Base-by-base conservation (phyloP, 139 green algal species). In the Eudorina sp. region DNA sequence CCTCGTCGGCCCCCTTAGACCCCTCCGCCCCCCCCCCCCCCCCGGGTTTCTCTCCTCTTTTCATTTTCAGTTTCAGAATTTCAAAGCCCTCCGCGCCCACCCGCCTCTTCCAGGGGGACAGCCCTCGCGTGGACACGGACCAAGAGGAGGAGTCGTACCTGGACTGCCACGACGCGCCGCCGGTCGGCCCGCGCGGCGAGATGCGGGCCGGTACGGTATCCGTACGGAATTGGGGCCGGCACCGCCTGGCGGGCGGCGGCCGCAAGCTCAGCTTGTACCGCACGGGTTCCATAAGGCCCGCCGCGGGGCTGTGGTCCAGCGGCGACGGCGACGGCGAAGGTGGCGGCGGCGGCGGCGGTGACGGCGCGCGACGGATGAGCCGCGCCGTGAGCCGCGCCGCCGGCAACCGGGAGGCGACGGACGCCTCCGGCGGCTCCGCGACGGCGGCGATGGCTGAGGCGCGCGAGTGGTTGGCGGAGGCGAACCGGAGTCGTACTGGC, bases 71-170 rank as follows among this genome's bases (percentile, higher is more conserved):
- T n/a, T n/a, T n/a, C n/a, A n/a, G n/a, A n/a, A n/a, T n/a, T n/a
- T n/a, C n/a, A n/a, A n/a, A n/a, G n/a, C n/a, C n/a, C n/a, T n/a
- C n/a, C n/a, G n/a, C n/a, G n/a, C n/a, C n/a, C n/a, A n/a, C n/a
- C n/a, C n/a, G n/a, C n/a, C n/a, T n/a, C n/a, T n/a, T n/a, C n/a
- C n/a, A n/a, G n/a, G n/a, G n/a, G n/a, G n/a, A n/a, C n/a, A n/a
- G n/a, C n/a, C n/a, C n/a, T n/a, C n/a, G n/a, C n/a, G n/a, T n/a
- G n/a, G n/a, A n/a, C n/a, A 48, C 69, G 62, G 40, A 79, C 23
- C 40, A 55, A 40, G 40, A 79, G 21, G 70, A 64, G 41, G 43
- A 36, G 14, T 81, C 73, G 27, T 81, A 62, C 45, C 45, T 81
- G 73, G 41, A 25, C 13, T 41, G 36, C 45, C 73, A 43, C n/a